Conservation (phyloP, 78 protist species). For the Diacronema lutheri region DNA sequence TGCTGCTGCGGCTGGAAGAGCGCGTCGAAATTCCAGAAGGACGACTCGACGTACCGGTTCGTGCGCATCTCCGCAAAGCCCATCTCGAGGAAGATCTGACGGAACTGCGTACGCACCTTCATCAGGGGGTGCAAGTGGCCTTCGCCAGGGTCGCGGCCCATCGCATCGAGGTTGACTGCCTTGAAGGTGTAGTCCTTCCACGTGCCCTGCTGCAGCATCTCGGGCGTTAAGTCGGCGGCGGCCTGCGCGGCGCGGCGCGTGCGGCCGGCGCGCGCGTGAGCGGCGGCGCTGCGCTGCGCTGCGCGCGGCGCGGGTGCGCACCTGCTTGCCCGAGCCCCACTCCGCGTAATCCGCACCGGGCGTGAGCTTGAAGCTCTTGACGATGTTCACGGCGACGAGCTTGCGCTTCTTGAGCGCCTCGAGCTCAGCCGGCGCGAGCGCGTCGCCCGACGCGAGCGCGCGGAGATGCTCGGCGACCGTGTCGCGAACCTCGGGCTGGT, state of each 20-base stretch:
- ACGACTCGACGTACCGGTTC: conserved; percentile 84
- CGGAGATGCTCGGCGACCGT: neutral
- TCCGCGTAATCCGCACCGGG: conserved; percentile 31
- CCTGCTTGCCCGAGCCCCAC: neutral
- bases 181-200: conserved; percentile 49
- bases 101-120: conserved; percentile 88
- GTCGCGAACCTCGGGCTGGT: neutral
- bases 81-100: conserved; percentile 55
- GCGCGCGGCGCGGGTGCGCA: neutral
- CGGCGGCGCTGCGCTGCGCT: neutral
- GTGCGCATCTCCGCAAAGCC: conserved; percentile 96
- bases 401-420: conserved; percentile 52
- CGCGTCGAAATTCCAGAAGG: conserved; percentile 99
- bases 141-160: conserved; percentile 38
- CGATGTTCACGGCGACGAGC: neutral
- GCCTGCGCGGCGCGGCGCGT: neutral
- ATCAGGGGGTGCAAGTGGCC: conserved; percentile 93
- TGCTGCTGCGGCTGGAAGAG: conserved; percentile 98
- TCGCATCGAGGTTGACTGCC: conserved; percentile 59
- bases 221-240: conserved; percentile 38
- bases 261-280: neutral
- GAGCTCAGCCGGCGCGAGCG: neutral
- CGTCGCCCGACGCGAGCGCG: neutral
- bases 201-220: conserved; percentile 32
- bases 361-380: conserved; percentile 7